Evolutionary conservation across 768 basidiomycete species (phyloP), one percentile per base, ranked within the genome.

Genomic region (Lentinula sp.): DNA sequence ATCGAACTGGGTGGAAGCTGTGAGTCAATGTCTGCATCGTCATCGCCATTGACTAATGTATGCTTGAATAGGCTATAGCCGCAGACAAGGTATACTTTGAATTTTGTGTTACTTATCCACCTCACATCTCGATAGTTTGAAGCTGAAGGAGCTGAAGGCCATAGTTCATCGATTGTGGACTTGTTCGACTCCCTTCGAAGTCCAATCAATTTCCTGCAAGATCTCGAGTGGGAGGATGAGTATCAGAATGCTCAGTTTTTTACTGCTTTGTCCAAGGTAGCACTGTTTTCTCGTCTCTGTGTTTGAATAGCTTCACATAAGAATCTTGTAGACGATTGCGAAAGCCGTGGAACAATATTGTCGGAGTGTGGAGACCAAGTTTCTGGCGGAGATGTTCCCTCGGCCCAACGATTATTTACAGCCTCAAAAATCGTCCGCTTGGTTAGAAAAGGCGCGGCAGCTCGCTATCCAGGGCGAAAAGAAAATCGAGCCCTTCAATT

Each of bases 111-210:
- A 51, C 15, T 54, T 40, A 37, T 18, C 7, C 16, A 46, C 59
- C 45, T 64, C 31, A 65, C 52, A 50, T 60, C 48, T 31, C n/a
- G 39, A 32, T 63, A 90, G 87, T 93, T 92, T 65, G 81, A 94
- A 77, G 80, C 92, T 60, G 83, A 94, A 75, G 82, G 90, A 62
- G 62, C 78, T 10, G 85, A 91, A 72, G 91, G 91, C 0, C 92
- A 95, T 68, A 96, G 93, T 66, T 95, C 95, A n/a, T 98, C 96
- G 0, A 95, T 99, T 59, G 87, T 95, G 23, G 97, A 99, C 73
- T 80, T 99, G 1, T 98, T 98, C 68, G 94, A 94, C 64, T 97
- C 95, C 2, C 80, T 98, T 59, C 85, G 92, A 55, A 94, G 91
- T 66, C 94, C 96, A 0, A 88, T 95, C 67, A 83, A 84, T 61